Evolutionary conservation across 116 monocot species (phyloP).

Genomic region (Iris pallida): DNA sequence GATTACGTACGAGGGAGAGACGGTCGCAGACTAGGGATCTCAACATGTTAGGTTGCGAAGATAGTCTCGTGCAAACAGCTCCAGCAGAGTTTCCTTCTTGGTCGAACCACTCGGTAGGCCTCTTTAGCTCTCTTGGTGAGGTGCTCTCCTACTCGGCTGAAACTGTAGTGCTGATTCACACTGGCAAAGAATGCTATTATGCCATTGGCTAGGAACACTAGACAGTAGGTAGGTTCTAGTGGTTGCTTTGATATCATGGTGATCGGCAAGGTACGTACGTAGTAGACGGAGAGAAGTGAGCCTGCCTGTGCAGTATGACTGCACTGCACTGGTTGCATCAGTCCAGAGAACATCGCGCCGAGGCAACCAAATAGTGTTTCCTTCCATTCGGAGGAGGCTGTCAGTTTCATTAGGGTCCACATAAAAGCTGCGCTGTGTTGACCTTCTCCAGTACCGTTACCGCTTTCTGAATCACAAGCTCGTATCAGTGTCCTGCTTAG

Average conservation of each 20-base stretch:
- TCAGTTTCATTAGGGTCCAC: neutral
- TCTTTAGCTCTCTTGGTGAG: conserved; percentile 10
- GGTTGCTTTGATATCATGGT: neutral
- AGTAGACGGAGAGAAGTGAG: conserved; percentile 2
- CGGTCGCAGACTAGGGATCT: neutral
- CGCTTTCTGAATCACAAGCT: neutral
- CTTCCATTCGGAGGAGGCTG: conserved; percentile 1
- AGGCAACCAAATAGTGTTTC: conserved; percentile 3
- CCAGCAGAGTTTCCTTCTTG: conserved; percentile 6
- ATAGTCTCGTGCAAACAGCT: neutral
- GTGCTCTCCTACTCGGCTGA: neutral
- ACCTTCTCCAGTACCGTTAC: neutral
- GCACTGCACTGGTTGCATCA: conserved; percentile 2
- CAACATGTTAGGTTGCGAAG: conserved; percentile 2
- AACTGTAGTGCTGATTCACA: conserved; percentile 7
- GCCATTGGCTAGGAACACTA: neutral
- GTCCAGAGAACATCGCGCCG: conserved; percentile 4
- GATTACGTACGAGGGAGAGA: no score
- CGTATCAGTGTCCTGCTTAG: neutral
- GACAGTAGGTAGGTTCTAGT: conserved; percentile 1
- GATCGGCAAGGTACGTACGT: neutral
- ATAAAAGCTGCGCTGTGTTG: neutral
- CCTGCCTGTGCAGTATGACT: conserved; percentile 11
- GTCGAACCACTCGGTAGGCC: neutral
- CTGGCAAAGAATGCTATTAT: neutral